These are phyloP conservation scores for Phialophora expanda DNA, from an alignment of 2,329 filamentous ascomycete genomes.

Conservation along the genomic window DNA sequence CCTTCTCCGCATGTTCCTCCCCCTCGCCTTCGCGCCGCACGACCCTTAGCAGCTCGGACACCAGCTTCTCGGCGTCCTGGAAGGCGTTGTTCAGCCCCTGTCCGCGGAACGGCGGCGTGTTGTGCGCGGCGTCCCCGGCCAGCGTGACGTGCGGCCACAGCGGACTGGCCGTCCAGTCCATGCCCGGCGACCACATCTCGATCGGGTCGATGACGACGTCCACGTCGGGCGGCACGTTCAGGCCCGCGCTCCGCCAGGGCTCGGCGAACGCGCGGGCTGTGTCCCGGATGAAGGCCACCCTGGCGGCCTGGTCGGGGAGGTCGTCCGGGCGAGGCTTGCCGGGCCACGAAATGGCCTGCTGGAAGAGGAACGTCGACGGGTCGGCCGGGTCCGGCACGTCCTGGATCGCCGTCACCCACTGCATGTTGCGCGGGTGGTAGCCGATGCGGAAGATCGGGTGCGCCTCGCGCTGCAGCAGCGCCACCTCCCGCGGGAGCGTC, in stretches of 20 bases:
- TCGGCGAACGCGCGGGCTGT: constrained; percentile 24
- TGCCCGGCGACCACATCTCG: constrained; percentile 29
- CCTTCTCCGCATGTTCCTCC: not conserved
- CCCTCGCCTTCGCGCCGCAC: too few species aligned
- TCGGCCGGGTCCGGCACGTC: constrained; percentile 28
- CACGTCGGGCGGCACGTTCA: constrained; percentile 26
- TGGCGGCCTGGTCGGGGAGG: constrained; percentile 22
- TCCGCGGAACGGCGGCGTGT: constrained; percentile 65
- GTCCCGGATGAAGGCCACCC: constrained; percentile 32
- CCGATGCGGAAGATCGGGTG: constrained; percentile 33
- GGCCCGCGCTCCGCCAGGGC: constrained; percentile 24
- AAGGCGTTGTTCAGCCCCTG: constrained; percentile 65
- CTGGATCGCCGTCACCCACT: constrained; percentile 13
- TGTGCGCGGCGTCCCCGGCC: constrained; percentile 68
- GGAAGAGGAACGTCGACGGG: constrained; percentile 28
- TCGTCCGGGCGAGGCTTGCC: constrained; percentile 20
- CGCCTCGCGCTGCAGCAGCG: constrained; percentile 30
- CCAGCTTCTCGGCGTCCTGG: constrained; percentile 56
- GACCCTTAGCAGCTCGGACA: constrained; percentile 37
- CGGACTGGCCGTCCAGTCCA: constrained; percentile 38
- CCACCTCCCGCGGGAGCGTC: constrained; percentile 25
- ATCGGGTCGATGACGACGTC: constrained; percentile 34
- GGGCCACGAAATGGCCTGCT: constrained; percentile 25
- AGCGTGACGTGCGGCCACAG: constrained; percentile 49
- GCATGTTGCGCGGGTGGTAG: constrained; percentile 24